Conservation (phyloP, 495 filamentous ascomycete genomes). For the Baudoinia panamericana region DNA sequence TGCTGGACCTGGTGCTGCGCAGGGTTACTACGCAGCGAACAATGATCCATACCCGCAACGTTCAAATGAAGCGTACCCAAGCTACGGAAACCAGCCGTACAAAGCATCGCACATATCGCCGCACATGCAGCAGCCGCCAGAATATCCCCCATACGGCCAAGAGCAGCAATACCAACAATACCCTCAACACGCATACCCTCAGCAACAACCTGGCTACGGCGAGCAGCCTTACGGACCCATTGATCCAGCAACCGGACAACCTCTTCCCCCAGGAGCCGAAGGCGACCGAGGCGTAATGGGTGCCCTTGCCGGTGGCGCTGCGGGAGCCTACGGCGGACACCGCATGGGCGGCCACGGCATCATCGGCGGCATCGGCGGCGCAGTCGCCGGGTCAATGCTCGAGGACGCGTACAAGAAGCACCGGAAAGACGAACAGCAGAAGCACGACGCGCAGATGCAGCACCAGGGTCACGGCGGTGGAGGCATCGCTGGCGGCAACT, state of each 20-base stretch:
- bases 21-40: constrained; percentile 10
- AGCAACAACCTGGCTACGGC: constrained; percentile 1
- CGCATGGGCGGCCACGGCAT: constrained; percentile 27
- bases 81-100: neutral
- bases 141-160: constrained; percentile 1
- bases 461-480: no score
- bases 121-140: constrained; percentile 1
- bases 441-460: constrained; percentile 14
- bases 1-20: neutral
- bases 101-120: neutral
- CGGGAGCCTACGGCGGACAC: constrained; percentile 28
- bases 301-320: constrained; percentile 28
- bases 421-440: constrained; percentile 13
- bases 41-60: constrained; percentile 9
- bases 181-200: neutral
- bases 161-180: neutral
- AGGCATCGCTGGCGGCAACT: constrained; percentile 3
- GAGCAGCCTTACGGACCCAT: constrained; percentile 6
- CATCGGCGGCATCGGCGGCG: constrained; percentile 27
- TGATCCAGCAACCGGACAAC: constrained; percentile 3
- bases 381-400: constrained; percentile 28
- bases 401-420: constrained; percentile 26
- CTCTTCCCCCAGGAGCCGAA: constrained; percentile 15
- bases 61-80: neutral
- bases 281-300: constrained; percentile 30